Evolutionary conservation across 2,329 filamentous ascomycete genomes (phyloP), one percentile per base, ranked within the genome.

Genomic region (Penicillium sp.): DNA sequence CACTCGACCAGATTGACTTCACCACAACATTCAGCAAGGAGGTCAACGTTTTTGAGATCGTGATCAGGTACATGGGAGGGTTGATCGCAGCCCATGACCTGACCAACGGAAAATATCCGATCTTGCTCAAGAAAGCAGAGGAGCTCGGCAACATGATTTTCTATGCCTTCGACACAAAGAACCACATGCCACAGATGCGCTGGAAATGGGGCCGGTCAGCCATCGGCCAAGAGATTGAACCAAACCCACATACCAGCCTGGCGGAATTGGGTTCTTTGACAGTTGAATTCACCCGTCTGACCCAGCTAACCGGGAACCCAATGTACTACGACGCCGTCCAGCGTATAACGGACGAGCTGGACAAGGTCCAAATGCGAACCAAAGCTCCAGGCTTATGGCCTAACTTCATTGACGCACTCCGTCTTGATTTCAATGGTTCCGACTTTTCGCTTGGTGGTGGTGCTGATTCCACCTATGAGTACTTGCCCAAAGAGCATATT

Each of bases 311-410:
- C 0, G 84, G 86, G 33, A 82, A 95, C 59, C 77, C 87, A 55
- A 93, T 88, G 70, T 97, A 95, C 76, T 97, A 93, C 69, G 93
- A 96, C 73, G 93, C 92, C 21, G 82, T 96, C 48, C 90, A 91
- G 55, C 86, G 93, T 57, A 90, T 97, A 66, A 93, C 90, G 24
- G 79, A 96, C 68, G 86, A 86, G 2, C 81, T 97, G 21, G 84
- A 91, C 58, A 83, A 88, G 43, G 86, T 87, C 75, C 91, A 96
- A 75, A 84, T 86, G 64, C 73, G 80, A 4, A 92, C 90, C 1
- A 78, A 82, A 3, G 77, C 96, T 3, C 86, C 89, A 1, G 92
- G 93, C 1, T 83, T 96, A 65, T 96, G 93, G 79, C 91, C 93
- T 0, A 84, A 90, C 63, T 80, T 80, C 52, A 78, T 97, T 14